phyloP scores from a whole-genome alignment of 1,284 basidiomycete species.

The Microbotryum silenes-acaulis region DNA sequence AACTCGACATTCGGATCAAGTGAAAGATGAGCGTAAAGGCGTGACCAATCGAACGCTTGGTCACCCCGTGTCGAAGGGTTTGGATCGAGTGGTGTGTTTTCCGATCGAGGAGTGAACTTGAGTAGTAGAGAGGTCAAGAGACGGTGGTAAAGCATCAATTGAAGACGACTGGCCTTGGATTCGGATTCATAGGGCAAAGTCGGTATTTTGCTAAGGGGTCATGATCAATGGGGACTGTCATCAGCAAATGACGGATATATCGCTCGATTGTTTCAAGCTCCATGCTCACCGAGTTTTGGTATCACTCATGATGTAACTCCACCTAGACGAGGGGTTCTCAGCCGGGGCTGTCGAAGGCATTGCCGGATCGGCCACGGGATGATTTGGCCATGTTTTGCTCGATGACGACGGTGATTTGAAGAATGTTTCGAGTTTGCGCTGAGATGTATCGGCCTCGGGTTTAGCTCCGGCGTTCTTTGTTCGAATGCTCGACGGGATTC shows the following conservation, averaged over 20 bases:
- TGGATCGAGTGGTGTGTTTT: neutral
- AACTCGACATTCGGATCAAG: slow-evolving; percentile 8
- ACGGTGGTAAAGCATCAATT: slow-evolving; percentile 34
- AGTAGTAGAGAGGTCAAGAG: slow-evolving; percentile 23
- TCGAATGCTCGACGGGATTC: slow-evolving; percentile 8
- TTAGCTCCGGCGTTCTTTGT: neutral
- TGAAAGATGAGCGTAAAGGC: slow-evolving; percentile 14
- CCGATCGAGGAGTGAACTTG: neutral
- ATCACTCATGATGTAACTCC: slow-evolving; percentile 18
- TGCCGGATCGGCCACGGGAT: neutral
- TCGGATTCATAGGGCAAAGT: slow-evolving; percentile 13
- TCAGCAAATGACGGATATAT: neutral
- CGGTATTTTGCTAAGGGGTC: slow-evolving; percentile 12
- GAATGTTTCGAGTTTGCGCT: slow-evolving; percentile 6
- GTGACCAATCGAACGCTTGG: slow-evolving; percentile 21
- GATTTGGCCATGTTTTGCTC: neutral
- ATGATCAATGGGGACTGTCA: neutral
- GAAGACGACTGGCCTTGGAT: slow-evolving; percentile 17
- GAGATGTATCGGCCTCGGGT: neutral
- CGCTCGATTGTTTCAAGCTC: too few species aligned
- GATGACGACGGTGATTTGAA: slow-evolving; percentile 8
- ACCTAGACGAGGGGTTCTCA: neutral
- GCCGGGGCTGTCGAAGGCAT: neutral
- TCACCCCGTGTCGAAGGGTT: neutral
- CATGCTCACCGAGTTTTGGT: slow-evolving; percentile 23